Conservation (phyloP, 2,329 filamentous ascomycete genomes). For the Pochonia chlamydosporia region DNA sequence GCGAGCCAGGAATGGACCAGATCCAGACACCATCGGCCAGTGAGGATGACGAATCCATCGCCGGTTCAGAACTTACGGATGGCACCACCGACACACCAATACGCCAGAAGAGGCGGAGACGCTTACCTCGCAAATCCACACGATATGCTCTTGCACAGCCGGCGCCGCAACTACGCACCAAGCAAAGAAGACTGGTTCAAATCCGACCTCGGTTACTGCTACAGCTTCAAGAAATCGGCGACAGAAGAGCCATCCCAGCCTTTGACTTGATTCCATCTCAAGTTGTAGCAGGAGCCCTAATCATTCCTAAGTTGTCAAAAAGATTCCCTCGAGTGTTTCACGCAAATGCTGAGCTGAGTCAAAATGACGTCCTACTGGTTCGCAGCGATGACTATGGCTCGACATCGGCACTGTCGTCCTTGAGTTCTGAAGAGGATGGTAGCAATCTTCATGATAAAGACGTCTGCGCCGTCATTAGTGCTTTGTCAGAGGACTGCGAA, state of each 20-base stretch:
- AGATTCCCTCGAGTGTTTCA: constrained; percentile 59
- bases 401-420: constrained; percentile 19
- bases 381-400: constrained; percentile 60
- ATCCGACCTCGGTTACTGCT: constrained; percentile 63
- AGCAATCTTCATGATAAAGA: constrained; percentile 41
- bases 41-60: constrained; percentile 42
- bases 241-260: constrained; percentile 57
- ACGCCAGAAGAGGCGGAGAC: constrained; percentile 35
- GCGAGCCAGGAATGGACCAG: constrained; percentile 26
- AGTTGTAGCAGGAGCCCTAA: constrained; percentile 48
- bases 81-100: constrained; percentile 34
- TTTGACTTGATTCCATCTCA: constrained; percentile 70
- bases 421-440: constrained; percentile 37
- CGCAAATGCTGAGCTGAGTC: constrained; percentile 56
- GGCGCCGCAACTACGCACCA: constrained; percentile 49
- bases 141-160: constrained; percentile 64
- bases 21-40: constrained; percentile 26
- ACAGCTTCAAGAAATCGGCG: constrained; percentile 63
- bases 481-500: constrained; percentile 40
- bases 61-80: constrained; percentile 40
- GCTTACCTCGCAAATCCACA: constrained; percentile 49
- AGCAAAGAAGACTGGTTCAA: constrained; percentile 61
- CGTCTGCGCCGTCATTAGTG: constrained; percentile 64
- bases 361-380: constrained; percentile 66
- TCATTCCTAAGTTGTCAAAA: constrained; percentile 53